Evolutionary conservation across 179 eudicot species (phyloP).

Genomic region (Pouteria campechiana): DNA sequence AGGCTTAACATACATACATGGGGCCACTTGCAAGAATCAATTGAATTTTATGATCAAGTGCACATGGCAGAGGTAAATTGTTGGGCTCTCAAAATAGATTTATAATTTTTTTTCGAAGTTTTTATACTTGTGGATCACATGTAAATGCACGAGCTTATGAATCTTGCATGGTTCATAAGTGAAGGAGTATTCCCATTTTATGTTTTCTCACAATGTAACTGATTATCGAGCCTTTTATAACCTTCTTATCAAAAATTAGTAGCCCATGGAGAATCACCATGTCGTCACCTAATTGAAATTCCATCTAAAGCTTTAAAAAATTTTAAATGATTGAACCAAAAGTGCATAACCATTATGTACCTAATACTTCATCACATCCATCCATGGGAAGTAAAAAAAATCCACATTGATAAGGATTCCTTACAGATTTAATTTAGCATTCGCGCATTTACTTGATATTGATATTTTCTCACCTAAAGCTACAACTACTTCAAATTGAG

Average conservation of each 20-base stretch:
- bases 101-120: no score
- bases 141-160: no score
- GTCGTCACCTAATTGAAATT: background rate
- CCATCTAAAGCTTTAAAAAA: background rate
- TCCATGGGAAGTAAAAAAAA: background rate
- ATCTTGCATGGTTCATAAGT: no score
- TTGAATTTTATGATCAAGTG: no score
- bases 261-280: background rate
- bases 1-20: no score
- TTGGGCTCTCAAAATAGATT: no score
- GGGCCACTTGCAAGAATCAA: no score
- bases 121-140: no score
- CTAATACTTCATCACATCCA: background rate
- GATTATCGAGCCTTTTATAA: background rate
- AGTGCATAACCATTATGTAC: background rate
- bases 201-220: background rate
- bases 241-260: background rate
- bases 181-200: background rate
- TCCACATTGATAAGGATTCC: background rate
- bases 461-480: background rate
- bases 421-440: background rate
- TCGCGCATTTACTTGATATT: background rate
- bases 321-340: background rate
- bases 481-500: background rate
- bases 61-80: no score